phyloP scores from a whole-genome alignment of 768 basidiomycete species.

The Postia placenta region DNA sequence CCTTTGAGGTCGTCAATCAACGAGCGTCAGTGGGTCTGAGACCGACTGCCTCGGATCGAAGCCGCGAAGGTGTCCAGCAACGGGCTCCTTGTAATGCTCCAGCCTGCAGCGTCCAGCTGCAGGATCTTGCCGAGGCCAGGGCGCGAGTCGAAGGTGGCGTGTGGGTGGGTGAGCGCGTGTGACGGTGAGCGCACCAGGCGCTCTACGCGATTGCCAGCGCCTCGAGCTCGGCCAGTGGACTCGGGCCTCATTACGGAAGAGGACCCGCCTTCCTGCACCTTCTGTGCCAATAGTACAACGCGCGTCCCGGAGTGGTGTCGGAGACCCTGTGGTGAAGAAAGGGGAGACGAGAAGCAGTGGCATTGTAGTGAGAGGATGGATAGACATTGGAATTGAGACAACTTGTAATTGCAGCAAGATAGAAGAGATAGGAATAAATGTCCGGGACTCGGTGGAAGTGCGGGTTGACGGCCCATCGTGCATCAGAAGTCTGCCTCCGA shows the following conservation, averaged over 20 bases:
- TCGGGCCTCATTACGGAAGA: constrained; percentile 9
- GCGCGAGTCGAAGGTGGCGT: constrained; percentile 10
- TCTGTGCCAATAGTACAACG: constrained; percentile 1
- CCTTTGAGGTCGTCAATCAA: constrained; percentile 29
- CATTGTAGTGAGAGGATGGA: not conserved
- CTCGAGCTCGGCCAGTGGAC: constrained; percentile 25
- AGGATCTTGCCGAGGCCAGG: constrained; percentile 23
- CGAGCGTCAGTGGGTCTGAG: constrained; percentile 30
- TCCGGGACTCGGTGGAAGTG: constrained; percentile 9
- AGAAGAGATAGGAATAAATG: constrained; percentile 12
- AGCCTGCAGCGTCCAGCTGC: constrained; percentile 34
- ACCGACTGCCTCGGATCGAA: constrained; percentile 28
- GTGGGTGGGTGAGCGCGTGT: constrained; percentile 10
- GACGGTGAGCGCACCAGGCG: constrained; percentile 27
- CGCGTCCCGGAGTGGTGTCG: constrained; percentile 9
- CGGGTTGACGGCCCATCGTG: not conserved
- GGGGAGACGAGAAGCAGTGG: not conserved
- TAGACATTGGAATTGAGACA: constrained; percentile 9
- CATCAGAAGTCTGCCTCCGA: constrained; percentile 28
- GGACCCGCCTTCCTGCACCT: constrained; percentile 6
- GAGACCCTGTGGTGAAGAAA: constrained; percentile 2
- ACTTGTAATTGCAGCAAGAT: constrained; percentile 10
- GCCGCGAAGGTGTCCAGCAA: constrained; percentile 1
- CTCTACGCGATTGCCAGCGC: constrained; percentile 26
- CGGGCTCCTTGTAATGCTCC: constrained; percentile 20